Evolutionary conservation across 768 basidiomycete genomes (phyloP), one percentile per base, ranked within the genome.

Genomic region (Boletellus emodensis): DNA sequence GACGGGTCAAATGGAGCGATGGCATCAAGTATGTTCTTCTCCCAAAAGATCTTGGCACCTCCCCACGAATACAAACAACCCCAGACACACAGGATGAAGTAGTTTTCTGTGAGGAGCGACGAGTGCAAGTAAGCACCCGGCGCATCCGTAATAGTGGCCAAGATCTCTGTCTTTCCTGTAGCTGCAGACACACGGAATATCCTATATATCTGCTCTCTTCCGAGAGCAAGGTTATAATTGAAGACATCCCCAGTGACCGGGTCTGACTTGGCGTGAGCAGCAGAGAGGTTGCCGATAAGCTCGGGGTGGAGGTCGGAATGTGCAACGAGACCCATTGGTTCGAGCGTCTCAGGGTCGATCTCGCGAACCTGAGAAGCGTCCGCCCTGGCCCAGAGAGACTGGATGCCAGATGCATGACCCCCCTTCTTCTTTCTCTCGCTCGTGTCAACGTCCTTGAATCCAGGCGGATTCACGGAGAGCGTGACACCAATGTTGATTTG

Each of bases 81-180:
- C 71, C 70, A 75, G 12, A 71, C 45, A 44, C 68, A 72, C 11
- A 73, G 46, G 33, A 72, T 59, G 40, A 70, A 62, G 53, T 69
- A 72, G 20, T 66, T 68, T 45, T 66, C 60, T 17, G 73, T 74
- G 54, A 74, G 57, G 6, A 66, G 46, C 13, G 72, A 65, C 15
- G 71, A 69, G 51, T 74, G 73, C 32, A 74, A 33, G 46, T 74
- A 74, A 17, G 71, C 66, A n/a, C 56, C 61, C 0, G 71, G 71
- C 0, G 73, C 73, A 41, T 73, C 72, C 4, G 55, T 62, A 44
- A 73, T 69, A 10, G 63, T 62, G 3, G 72, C 72, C 6, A 73
- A 20, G 13, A 73, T 63, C 18, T 65, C 66, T 0, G 64, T 68
- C 50, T 66, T 46, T 22, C 66, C 69, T 3, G 67, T 62, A 3